Percentiles rank a stretch among this genome's conserved stretches.
phyloP scores from a whole-genome alignment of 108 stramenopile genomes.

The Conticribra guillardii region DNA sequence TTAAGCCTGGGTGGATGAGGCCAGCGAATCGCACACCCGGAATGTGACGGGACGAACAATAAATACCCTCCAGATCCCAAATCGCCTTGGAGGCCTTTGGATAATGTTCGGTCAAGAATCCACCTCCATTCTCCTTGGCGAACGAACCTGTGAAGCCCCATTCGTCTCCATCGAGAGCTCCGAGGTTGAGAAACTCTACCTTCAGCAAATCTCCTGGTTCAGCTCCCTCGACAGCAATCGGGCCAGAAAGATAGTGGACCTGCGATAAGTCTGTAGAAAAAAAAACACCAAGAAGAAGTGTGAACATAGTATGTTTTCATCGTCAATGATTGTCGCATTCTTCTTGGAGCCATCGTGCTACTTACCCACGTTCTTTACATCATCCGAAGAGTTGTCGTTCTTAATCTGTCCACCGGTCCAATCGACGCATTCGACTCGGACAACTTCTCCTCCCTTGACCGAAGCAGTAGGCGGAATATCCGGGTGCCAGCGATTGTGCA shows the following conservation, averaged over 20 bases:
- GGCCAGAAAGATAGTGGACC: constrained; percentile 72
- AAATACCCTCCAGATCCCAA: too few relatives aligned
- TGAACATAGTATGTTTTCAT: too few relatives aligned
- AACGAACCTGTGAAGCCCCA: constrained; percentile 77
- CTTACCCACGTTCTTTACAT: constrained; percentile 78
- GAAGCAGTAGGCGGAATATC: constrained; percentile 69
- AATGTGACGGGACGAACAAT: constrained; percentile 39
- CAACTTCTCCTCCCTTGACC: constrained; percentile 61
- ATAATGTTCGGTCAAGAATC: constrained; percentile 69
- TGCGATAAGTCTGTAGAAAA: too few relatives aligned
- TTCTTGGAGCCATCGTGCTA: too few relatives aligned
- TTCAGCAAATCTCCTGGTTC: constrained; percentile 68
- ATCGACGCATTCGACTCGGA: constrained; percentile 72
- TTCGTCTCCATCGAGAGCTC: constrained; percentile 66
- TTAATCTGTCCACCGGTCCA: constrained; percentile 79
- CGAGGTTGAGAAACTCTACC: constrained; percentile 68
- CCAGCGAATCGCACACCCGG: constrained; percentile 59
- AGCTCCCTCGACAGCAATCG: constrained; percentile 59
- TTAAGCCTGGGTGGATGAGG: constrained; percentile 71
- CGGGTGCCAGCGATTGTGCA: constrained; percentile 78
- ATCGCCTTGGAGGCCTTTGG: constrained; percentile 39
- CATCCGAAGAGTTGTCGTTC: constrained; percentile 63
- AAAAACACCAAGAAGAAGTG: too few relatives aligned
- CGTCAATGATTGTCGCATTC: too few relatives aligned
- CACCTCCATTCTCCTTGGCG: constrained; percentile 76